Percentiles rank a stretch among this genome's conserved stretches.
These are phyloP conservation scores for Coelastrella sp. DNA, from an alignment of 139 green algal species.

Conservation along the genomic window DNA sequence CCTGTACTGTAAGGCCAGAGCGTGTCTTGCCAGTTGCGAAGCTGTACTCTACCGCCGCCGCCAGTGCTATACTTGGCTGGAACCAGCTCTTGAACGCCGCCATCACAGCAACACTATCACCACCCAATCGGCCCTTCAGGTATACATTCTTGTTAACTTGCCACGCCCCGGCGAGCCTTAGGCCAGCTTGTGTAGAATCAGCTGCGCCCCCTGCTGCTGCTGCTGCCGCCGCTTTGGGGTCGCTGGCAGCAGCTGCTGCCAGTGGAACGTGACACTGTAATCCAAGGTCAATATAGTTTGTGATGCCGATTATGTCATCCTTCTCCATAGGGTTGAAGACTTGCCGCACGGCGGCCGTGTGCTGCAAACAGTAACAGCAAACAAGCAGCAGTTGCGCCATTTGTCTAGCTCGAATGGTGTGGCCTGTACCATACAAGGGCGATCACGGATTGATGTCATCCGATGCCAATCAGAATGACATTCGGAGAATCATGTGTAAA, in stretches of 20 bases:
- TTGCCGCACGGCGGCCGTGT: constrained; percentile 73
- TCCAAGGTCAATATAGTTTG: constrained; percentile 88
- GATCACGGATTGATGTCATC: background rate
- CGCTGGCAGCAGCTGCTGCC: constrained; percentile 42
- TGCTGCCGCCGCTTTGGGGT: background rate
- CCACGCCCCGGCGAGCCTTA: background rate
- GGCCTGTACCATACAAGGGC: background rate
- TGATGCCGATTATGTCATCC: constrained; percentile 84
- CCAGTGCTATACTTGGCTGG: constrained; percentile 71
- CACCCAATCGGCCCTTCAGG: constrained; percentile 75
- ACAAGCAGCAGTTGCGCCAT: background rate
- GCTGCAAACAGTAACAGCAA: constrained; percentile 59
- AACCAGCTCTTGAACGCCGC: constrained; percentile 76
- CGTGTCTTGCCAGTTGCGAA: constrained; percentile 16
- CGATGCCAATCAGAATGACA: no score
- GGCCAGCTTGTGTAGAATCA: background rate
- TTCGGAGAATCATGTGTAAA: no score
- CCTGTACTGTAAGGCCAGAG: constrained; percentile 39
- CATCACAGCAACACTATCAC: constrained; percentile 52
- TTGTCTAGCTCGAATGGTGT: background rate
- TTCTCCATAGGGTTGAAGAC: constrained; percentile 86
- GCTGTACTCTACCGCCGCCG: constrained; percentile 32
- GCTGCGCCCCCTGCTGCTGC: constrained; percentile 52
- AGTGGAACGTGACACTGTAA: constrained; percentile 65
- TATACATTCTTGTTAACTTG: constrained; percentile 84